Evolutionary conservation across 208 protist species (phyloP), one percentile per base, ranked within the genome.

Genomic region (Leishmania martiniquensis): DNA sequence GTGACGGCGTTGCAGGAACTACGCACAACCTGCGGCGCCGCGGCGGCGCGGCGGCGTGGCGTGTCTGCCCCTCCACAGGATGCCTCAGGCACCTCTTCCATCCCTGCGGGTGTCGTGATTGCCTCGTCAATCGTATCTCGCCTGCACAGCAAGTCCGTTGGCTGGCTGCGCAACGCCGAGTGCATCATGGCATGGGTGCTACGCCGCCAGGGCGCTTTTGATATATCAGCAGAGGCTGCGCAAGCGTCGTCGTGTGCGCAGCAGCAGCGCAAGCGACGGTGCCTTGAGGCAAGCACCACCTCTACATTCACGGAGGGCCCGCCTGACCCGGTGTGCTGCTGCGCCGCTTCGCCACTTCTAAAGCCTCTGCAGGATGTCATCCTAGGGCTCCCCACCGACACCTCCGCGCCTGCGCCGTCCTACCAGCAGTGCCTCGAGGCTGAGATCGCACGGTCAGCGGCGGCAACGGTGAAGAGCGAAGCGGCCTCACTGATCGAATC

Each of bases 181-280:
- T 81, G 82, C 47, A 70, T 86, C 49, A 42, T 86, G 78, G 45
- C 72, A 39, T 86, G 77, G 82, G 57, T 83, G 62, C 66, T 86
- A 75, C 78, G 63, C 4, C 82, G 75, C 3, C 73, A 86, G 10
- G 59, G 55, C 32, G 57, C 67, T 47, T 76, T 82, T 49, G 72
- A 85, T 1, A 22, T 51, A 9, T 44, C 67, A 1, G 32, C 34
- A 13, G 45, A 62, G 25, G 34, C 42, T 22, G 4, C 39, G 20
- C 55, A 54, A 59, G 55, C 44, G 32, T 42, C 49, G 29, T 77
- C 67, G 51, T 45, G 60, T 6, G 42, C 32, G 59, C 78, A 76
- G 25, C 80, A 78, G 62, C 75, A 84, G 49, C 80, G 69, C 52
- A 84, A 84, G 69, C 74, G 80, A 34, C 52, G 75, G 6, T 84